Conservation (phyloP, 768 basidiomycete species). For the Chalciporus pseudorubinellus region DNA sequence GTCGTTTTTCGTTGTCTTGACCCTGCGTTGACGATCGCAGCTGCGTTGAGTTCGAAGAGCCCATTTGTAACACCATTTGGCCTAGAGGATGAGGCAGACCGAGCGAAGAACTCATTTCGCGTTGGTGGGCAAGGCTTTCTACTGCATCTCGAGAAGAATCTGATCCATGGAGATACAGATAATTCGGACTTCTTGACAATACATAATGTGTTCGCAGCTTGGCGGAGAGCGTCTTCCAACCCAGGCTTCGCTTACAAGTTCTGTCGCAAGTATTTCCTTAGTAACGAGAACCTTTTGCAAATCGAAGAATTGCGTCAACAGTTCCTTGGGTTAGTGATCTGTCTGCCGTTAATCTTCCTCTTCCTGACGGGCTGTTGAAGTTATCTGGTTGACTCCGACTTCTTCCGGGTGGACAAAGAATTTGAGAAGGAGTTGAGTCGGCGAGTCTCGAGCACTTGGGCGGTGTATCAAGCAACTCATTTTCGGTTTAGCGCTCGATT, state of each 20-base stretch:
- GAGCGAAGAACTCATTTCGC: constrained; percentile 77
- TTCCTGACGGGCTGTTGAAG: constrained; percentile 34
- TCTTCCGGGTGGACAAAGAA: constrained; percentile 65
- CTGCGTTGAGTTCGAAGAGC: constrained; percentile 87
- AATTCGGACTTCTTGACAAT: constrained; percentile 95
- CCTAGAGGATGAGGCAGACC: constrained; percentile 80
- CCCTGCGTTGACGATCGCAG: constrained; percentile 95
- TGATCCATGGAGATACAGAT: constrained; percentile 43
- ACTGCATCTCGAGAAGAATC: neutral
- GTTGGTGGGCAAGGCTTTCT: constrained; percentile 47
- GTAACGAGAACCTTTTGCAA: constrained; percentile 91
- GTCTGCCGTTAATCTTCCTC: constrained; percentile 1
- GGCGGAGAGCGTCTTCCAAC: constrained; percentile 76
- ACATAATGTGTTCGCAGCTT: constrained; percentile 85
- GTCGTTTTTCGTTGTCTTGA: constrained; percentile 88
- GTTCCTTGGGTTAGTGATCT: constrained; percentile 56
- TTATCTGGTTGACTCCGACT: constrained; percentile 85
- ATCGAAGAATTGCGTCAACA: constrained; percentile 97
- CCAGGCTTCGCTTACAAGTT: constrained; percentile 64
- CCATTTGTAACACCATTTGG: constrained; percentile 92
- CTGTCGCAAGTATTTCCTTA: constrained; percentile 77
- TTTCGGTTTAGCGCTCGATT: constrained; percentile 60
- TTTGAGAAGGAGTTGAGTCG: constrained; percentile 72
- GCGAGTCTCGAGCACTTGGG: constrained; percentile 29
- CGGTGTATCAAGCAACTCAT: constrained; percentile 1